Evolutionary conservation across 2,329 filamentous ascomycete species (phyloP), one percentile per base, ranked within the genome.

Genomic region (Simplicillium sp.): DNA sequence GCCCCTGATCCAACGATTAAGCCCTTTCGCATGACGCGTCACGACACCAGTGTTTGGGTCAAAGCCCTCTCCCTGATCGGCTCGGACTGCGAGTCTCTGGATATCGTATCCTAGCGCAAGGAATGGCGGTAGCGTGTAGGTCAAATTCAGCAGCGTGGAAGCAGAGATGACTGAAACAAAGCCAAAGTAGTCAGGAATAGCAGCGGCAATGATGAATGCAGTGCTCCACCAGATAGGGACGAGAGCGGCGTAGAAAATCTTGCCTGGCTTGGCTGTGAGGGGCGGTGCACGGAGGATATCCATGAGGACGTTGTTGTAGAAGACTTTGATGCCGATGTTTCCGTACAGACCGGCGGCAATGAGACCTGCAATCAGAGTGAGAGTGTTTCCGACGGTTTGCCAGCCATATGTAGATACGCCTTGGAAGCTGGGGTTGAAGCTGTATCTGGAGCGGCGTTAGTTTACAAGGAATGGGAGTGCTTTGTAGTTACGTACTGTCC

Each of bases 191-290:
- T 75, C 64, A 17, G 75, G 75, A 16, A 80, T 68, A 1, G 69
- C 67, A 6, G 70, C 70, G 2, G 65, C 70, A 38, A 80, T 54
- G 17, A 75, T 50, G 48, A 77, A 80, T 3, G 75, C 76, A 7
- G 74, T 44, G 8, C 54, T 54, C 76, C 76, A 80, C 57, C 77
- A 80, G 4, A 75, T 47, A 0, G 74, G 75, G 2, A 76, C 67
- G 3, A 77, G 48, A 25, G 42, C 54, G 7, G 62, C 61, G 65
- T 70, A 80, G 38, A 70, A 48, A 16, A 65, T 48, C 47, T 75
- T 77, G 18, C 76, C 77, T 15, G 48, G 55, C 17, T 52, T 64
- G 4, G 59, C 62, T 8, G 64, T 66, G 33, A 80, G 57, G 0
- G 65, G 50, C 0, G 76, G 76, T 28, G 67, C 63, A 7, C 61